A percentile compares a stretch with the other conserved stretches of the same genome.
phyloP scores from a whole-genome alignment of 2,329 filamentous ascomycete species.

The Xylariomycetidae sp. region DNA sequence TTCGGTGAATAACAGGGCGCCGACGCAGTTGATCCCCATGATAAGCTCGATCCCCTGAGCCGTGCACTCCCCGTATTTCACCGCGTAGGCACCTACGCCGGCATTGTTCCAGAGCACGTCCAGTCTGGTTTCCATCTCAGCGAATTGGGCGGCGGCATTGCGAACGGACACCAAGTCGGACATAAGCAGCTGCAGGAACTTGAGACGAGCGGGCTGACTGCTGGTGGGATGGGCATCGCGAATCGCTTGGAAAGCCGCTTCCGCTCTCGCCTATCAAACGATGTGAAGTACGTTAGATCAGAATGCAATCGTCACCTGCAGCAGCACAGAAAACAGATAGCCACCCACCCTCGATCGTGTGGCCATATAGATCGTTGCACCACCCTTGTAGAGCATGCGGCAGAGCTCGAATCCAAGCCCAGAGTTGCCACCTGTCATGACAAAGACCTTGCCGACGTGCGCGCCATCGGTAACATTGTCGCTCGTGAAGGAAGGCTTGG shows the following conservation, averaged over 20 bases:
- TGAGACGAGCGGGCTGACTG: slow-evolving; percentile 12
- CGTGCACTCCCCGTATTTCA: neutral
- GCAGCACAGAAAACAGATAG: neutral
- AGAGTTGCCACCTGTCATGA: neutral
- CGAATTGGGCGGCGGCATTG: slow-evolving; percentile 31
- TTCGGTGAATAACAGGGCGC: neutral
- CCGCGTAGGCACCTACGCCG: neutral
- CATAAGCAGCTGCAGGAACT: slow-evolving; percentile 35
- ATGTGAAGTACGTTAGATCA: neutral
- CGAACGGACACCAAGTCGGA: slow-evolving; percentile 37
- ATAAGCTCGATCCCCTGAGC: slow-evolving; percentile 1
- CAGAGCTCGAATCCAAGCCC: neutral
- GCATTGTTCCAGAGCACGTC: slow-evolving; percentile 41
- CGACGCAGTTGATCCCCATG: neutral
- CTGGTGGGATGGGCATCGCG: neutral
- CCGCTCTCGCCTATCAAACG: neutral
- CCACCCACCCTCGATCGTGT: neutral
- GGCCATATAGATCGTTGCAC: neutral
- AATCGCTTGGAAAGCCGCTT: neutral
- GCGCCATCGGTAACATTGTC: neutral
- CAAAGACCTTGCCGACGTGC: neutral
- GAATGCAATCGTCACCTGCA: too few species aligned
- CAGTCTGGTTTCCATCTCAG: slow-evolving; percentile 31
- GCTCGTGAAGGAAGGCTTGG: neutral
- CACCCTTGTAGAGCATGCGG: neutral